A percentile compares a stretch with the other conserved stretches of the same genome.
These are phyloP conservation scores for Ciborinia camelliae DNA, from an alignment of 2,329 filamentous ascomycete genomes.

Conservation along the genomic window DNA sequence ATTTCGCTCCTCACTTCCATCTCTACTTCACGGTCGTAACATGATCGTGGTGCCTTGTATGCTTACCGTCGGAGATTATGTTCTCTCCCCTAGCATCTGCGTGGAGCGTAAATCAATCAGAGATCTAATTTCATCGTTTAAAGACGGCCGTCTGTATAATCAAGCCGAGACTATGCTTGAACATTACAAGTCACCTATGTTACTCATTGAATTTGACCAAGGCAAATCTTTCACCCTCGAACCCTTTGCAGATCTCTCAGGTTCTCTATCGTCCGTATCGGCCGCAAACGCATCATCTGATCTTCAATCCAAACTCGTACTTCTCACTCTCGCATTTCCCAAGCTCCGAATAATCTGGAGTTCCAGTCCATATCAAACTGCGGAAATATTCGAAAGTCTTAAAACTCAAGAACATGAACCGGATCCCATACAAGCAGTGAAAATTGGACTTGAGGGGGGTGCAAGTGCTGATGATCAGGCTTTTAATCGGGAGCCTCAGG, in stretches of 20 bases:
- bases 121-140: conserved; percentile 88
- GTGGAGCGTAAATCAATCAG: conserved; percentile 91
- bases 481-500: conserved; percentile 82
- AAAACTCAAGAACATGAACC: conserved; percentile 89
- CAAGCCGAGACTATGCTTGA: conserved; percentile 93
- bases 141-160: conserved; percentile 84
- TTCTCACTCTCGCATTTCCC: conserved; percentile 89
- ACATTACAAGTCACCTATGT: conserved; percentile 84
- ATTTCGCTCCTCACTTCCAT: conserved; percentile 89
- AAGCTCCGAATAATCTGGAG: conserved; percentile 91
- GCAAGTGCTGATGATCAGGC: conserved; percentile 62
- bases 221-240: conserved; percentile 96
- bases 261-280: conserved; percentile 60
- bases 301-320: conserved; percentile 85
- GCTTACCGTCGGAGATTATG: conserved; percentile 94
- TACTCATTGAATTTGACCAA: conserved; percentile 96
- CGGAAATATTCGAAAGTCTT: conserved; percentile 91
- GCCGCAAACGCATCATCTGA: conserved; percentile 63
- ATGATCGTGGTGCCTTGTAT: conserved; percentile 92
- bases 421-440: conserved; percentile 82
- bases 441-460: conserved; percentile 69
- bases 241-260: conserved; percentile 65
- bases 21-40: conserved; percentile 81
- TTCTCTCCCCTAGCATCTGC: conserved; percentile 86
- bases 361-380: conserved; percentile 88